Evolutionary conservation across 257 asterid genomes (phyloP).

Genomic region (Solanum lycopersicoides): DNA sequence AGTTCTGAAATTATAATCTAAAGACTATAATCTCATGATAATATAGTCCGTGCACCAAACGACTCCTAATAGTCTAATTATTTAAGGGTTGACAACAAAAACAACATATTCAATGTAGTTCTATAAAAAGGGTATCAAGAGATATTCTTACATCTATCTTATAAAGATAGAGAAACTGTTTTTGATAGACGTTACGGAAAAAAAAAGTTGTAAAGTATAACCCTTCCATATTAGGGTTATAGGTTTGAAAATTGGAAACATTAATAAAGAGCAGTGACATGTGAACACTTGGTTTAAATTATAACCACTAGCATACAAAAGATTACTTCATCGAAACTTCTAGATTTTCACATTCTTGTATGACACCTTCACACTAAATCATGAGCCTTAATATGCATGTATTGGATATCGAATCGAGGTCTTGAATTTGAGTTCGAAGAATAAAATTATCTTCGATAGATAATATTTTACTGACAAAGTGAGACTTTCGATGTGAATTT

Average conservation of each 20-base stretch:
- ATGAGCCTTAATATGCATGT: background rate
- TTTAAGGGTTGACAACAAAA: background rate
- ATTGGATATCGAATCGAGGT: background rate
- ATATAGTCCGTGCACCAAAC: no score
- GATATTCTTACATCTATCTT: background rate
- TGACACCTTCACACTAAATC: background rate
- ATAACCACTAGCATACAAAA: background rate
- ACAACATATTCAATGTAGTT: no score
- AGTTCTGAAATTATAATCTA: no score
- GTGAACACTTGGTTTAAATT: background rate
- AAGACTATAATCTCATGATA: no score
- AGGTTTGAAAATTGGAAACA: background rate
- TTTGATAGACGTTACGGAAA: accelerated
- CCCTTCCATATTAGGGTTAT: background rate
- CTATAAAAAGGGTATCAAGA: accelerated
- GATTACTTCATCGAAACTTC: background rate
- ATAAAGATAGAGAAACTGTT: background rate
- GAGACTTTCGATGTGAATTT: background rate
- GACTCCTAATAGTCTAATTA: background rate
- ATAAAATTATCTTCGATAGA: background rate
- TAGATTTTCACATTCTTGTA: background rate
- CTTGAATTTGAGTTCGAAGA: background rate
- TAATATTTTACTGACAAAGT: accelerated
- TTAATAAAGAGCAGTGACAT: background rate
- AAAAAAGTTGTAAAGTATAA: background rate